Evolutionary conservation across 768 basidiomycete species (phyloP), one percentile per base, ranked within the genome.

Genomic region (Suillus alpinus): DNA sequence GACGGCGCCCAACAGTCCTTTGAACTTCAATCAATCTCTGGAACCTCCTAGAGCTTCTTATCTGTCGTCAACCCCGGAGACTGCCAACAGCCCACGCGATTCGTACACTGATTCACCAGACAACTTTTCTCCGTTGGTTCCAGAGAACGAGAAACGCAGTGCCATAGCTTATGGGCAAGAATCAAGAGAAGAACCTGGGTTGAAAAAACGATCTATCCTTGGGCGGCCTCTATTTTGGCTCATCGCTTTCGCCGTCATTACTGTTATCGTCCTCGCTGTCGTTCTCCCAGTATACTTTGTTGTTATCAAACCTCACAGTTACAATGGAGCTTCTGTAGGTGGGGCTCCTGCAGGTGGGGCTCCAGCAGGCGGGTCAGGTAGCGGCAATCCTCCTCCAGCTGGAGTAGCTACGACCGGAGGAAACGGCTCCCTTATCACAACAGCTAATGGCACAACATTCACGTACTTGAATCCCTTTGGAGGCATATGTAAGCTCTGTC

Each of bases 401-500:
- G 64, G 61, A 41, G 5, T 1, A 18, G 55, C 52, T 4, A 75
- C 66, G 14, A 67, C 78, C 3, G 94, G 94, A 13, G 83, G 84
- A 18, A 85, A 90, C 68, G 92, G 92, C 10, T 89, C 87, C 32
- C 77, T 78, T 5, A 75, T 94, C 56, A 84, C 80, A 8, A 77
- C 79, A 20, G 84, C 81, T 3, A 82, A 93, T 68, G 94, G 94
- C 1, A 75, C 83, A 1, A 86, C 81, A 1, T 90, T 94, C 73
- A 84, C 80, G 2, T 95, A 96, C 71, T 78, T 77, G 61, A 95
- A 95, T 73, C 75, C 81, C 20, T 90, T 92, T 69, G 92, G 86
- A 37, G 89, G 89, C 43, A 84, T 81, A 67, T 90, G 88, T 87
- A 70, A 82, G 86, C 69, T 59, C 29, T 62, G 52, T 58, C 32